Conservation (phyloP, 2,329 filamentous ascomycete genomes). For the Sclerotinia minor region DNA sequence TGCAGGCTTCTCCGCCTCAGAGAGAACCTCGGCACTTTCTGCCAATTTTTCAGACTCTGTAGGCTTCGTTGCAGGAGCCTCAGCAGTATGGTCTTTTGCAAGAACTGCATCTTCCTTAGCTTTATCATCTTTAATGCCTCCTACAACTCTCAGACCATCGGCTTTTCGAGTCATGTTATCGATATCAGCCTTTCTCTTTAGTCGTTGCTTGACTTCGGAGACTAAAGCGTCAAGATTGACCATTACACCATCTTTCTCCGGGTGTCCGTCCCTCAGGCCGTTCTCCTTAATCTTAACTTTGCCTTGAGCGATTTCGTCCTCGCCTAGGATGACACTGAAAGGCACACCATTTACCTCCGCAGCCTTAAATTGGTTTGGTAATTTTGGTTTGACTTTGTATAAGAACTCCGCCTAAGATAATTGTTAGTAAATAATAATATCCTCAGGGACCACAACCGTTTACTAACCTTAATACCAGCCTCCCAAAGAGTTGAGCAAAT, state of each 20-base stretch:
- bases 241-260: conserved; percentile 84
- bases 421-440: conserved; percentile 3
- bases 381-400: conserved; percentile 88
- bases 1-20: conserved; percentile 15
- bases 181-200: conserved; percentile 43
- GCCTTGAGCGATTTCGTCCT: conserved; percentile 81
- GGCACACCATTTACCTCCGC: conserved; percentile 79
- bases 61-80: background rate
- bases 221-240: conserved; percentile 65
- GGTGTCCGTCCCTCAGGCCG: conserved; percentile 76
- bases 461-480: conserved; percentile 73
- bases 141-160: conserved; percentile 39
- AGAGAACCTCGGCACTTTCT: background rate
- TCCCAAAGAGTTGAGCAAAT: conserved; percentile 78
- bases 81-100: conserved; percentile 23
- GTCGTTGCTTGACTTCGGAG: conserved; percentile 58
- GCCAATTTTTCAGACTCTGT: conserved; percentile 6
- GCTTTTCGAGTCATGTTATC: conserved; percentile 38
- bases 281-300: conserved; percentile 88
- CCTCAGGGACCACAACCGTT: background rate
- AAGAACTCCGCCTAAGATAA: conserved; percentile 70
- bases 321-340: conserved; percentile 84
- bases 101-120: conserved; percentile 28
- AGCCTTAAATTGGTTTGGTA: conserved; percentile 86
- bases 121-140: conserved; percentile 35